phyloP scores from a whole-genome alignment of 352 stramenopile genomes.

The Phytophthora nicotianae region DNA sequence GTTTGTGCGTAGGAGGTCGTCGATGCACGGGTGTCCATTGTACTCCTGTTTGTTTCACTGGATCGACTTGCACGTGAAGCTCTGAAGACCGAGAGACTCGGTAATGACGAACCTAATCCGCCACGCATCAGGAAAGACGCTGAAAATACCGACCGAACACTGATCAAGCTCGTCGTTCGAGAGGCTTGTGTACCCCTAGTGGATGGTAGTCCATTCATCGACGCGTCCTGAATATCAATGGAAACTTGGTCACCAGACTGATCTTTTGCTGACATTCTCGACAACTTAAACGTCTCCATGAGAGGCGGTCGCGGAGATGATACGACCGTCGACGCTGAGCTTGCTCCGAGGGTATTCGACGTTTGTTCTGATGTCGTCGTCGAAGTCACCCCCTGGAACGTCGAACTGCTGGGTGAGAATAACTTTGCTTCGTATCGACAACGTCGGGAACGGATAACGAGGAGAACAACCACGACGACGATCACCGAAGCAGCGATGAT shows the following conservation, averaged over 20 bases:
- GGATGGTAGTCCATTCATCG: not conserved
- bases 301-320: conserved; percentile 17
- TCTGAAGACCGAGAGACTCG: conserved; percentile 14
- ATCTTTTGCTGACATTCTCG: conserved; percentile 10
- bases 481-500: conserved; percentile 25
- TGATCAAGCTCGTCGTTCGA: conserved; percentile 21
- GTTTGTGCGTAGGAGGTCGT: conserved; percentile 2
- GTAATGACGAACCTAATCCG: conserved; percentile 14
- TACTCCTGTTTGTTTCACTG: not conserved
- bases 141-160: conserved; percentile 28
- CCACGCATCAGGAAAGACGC: conserved; percentile 18
- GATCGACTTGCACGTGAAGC: conserved; percentile 7
- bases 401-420: conserved; percentile 21
- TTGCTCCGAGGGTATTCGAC: conserved; percentile 15
- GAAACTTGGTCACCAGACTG: conserved; percentile 2
- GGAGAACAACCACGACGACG: conserved; percentile 18
- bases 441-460: conserved; percentile 23
- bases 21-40: conserved; percentile 14
- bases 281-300: conserved; percentile 31
- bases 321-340: conserved; percentile 14
- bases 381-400: conserved; percentile 27
- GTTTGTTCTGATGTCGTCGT: conserved; percentile 14
- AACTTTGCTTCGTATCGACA: conserved; percentile 16
- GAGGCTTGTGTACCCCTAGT: conserved; percentile 3
- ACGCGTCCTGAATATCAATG: conserved; percentile 14